Conservation (phyloP, 2,329 filamentous ascomycete genomes). For the Penicillium janthinellum region DNA sequence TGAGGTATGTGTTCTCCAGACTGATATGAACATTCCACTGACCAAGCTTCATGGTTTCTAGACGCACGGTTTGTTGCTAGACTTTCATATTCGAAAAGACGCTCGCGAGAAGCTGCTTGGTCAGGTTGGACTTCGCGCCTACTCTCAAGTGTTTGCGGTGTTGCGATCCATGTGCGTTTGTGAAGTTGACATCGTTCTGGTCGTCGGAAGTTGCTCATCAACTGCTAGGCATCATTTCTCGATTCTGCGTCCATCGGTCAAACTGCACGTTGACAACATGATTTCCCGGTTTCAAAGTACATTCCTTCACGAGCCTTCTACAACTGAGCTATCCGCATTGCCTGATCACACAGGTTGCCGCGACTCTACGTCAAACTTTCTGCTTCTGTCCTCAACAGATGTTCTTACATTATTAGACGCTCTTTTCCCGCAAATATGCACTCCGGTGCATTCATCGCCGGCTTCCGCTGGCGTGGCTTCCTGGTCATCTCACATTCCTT, state of each 20-base stretch:
- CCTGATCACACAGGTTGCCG: slow-evolving; percentile 55
- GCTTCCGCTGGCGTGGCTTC: slow-evolving; percentile 29
- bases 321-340: slow-evolving; percentile 1
- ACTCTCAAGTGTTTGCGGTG: slow-evolving; percentile 77
- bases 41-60: slow-evolving; percentile 34
- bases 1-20: slow-evolving; percentile 59
- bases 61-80: slow-evolving; percentile 69
- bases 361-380: slow-evolving; percentile 57
- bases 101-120: slow-evolving; percentile 74
- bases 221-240: slow-evolving; percentile 39
- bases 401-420: slow-evolving; percentile 78
- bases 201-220: slow-evolving; percentile 4
- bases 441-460: slow-evolving; percentile 32
- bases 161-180: slow-evolving; percentile 65
- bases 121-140: slow-evolving; percentile 77
- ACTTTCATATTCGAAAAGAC: slow-evolving; percentile 90
- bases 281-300: slow-evolving; percentile 32
- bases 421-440: slow-evolving; percentile 64
- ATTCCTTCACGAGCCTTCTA: slow-evolving; percentile 4
- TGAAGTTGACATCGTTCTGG: slow-evolving; percentile 37
- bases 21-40: slow-evolving; percentile 9
- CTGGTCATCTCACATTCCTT: slow-evolving; percentile 23
- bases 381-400: slow-evolving; percentile 79
- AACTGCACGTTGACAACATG: slow-evolving; percentile 43
- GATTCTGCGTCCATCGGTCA: slow-evolving; percentile 37